phyloP scores from a whole-genome alignment of 192 early-diverging fungal genomes.

The Diversispora eburnea region DNA sequence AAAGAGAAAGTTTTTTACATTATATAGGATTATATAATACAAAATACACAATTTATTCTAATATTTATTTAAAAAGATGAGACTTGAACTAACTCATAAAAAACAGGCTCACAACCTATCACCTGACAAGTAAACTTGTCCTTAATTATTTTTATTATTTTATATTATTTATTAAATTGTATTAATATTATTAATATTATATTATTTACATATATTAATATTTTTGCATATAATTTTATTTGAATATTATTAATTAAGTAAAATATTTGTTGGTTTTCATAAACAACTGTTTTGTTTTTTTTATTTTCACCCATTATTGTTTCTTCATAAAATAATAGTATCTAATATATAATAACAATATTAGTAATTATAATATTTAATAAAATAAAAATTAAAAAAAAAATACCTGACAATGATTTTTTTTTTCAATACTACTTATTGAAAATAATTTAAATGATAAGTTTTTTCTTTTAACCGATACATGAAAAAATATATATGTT shows the following conservation, averaged over 20 bases:
- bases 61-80: no score
- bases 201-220: background rate
- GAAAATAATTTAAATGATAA: constrained; percentile 1
- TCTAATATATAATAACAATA: background rate
- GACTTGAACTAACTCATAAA: no score
- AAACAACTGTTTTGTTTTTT: background rate
- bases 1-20: no score
- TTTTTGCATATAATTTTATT: constrained; percentile 10
- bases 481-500: background rate
- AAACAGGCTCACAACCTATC: no score
- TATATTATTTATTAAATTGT: no score
- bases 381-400: background rate
- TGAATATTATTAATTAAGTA: constrained; percentile 8
- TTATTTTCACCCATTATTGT: background rate
- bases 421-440: background rate
- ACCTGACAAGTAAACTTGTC: no score
- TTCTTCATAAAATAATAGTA: background rate
- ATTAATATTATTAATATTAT: no score
- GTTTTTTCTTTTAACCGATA: background rate
- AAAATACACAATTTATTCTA: no score
- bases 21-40: no score
- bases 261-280: constrained; percentile 14
- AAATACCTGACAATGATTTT: background rate
- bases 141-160: no score
- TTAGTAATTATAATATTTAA: background rate